Evolutionary conservation across 768 basidiomycete species (phyloP).

Genomic region (Cystobasidium ongulense): DNA sequence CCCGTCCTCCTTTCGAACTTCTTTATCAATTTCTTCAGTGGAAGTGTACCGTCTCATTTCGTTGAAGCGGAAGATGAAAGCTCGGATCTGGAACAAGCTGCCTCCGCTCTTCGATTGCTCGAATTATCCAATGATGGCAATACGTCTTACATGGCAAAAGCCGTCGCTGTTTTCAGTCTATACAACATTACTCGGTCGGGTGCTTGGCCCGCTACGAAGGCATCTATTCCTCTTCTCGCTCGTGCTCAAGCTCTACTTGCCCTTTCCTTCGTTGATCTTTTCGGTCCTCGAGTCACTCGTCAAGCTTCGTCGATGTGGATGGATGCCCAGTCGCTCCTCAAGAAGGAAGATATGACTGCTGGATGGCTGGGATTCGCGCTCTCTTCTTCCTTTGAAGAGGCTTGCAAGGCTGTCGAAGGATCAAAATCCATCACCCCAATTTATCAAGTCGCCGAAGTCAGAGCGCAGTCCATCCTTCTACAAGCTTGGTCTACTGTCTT

Average conservation of each 20-base stretch:
- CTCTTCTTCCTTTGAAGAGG: background rate
- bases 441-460: background rate
- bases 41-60: slow-evolving; percentile 32
- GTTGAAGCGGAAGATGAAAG: background rate
- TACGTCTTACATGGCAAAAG: background rate
- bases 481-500: background rate
- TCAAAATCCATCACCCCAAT: background rate
- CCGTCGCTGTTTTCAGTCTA: slow-evolving; percentile 3
- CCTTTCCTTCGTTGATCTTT: slow-evolving; percentile 31
- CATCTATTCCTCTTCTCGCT: slow-evolving; percentile 19
- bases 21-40: slow-evolving; percentile 17
- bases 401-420: background rate
- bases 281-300: background rate
- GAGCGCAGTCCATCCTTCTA: background rate
- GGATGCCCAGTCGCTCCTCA: slow-evolving; percentile 6
- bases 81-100: slow-evolving; percentile 13
- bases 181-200: slow-evolving; percentile 33
- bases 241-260: slow-evolving; percentile 33
- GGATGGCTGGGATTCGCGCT: slow-evolving; percentile 4
- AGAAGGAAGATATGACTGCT: slow-evolving; percentile 29
- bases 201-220: slow-evolving; percentile 31
- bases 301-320: slow-evolving; percentile 32
- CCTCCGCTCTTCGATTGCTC: background rate
- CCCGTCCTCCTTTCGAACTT: background rate
- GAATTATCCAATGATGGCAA: slow-evolving; percentile 1